Base-by-base conservation (phyloP, 116 monocot genomes). In the Phalaenopsis hybrid region DNA sequence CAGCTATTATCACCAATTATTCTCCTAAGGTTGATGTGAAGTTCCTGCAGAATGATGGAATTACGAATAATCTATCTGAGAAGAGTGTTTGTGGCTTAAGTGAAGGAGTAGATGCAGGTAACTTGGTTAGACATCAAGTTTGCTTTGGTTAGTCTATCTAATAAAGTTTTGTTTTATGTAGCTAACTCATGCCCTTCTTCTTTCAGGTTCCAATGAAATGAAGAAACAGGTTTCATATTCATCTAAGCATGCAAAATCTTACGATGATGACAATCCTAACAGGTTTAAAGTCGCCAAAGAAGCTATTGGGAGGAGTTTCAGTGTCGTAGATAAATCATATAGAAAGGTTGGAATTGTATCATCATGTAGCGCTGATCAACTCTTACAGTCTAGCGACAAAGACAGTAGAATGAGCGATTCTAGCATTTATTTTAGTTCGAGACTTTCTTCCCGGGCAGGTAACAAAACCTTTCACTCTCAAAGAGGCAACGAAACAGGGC, bases 401-500 rank as follows among this genome's bases (percentile, higher is more conserved):
- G 84, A 75, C 51, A 74, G 77, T 25, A 85, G 80, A 85, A 46
- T n/a, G 34, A 85, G 80, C 59, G 82, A 68, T 11, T 49, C 52
- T 76, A 76, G 44, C 55, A 28, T 15, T 75, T 51, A 25, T n/a
- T 48, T 23, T n/a, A 70, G 50, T 46, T 55, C 81, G 73, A 78
- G 49, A 51, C 67, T 37, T 50, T 57, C 18, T 44, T 70, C 51
- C 77, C 79, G 18, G 5, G 28, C 43, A 41, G 79, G 50, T 34
- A 79, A 46, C 78, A 57, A 72, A 63, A 12, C 44, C 8, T 18
- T 75, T 25, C 81, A 72, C 58, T 86, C 81, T 80, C 84, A 82
- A 37, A 77, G 63, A 55, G 82, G 84, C 52, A 89, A 89, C 73
- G 84, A 78, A 80, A 34, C 58, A 74, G 85, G 81, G 57, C 81